Conservation (phyloP, 2,329 filamentous ascomycete genomes). For the Pseudodiploospora longispora region DNA sequence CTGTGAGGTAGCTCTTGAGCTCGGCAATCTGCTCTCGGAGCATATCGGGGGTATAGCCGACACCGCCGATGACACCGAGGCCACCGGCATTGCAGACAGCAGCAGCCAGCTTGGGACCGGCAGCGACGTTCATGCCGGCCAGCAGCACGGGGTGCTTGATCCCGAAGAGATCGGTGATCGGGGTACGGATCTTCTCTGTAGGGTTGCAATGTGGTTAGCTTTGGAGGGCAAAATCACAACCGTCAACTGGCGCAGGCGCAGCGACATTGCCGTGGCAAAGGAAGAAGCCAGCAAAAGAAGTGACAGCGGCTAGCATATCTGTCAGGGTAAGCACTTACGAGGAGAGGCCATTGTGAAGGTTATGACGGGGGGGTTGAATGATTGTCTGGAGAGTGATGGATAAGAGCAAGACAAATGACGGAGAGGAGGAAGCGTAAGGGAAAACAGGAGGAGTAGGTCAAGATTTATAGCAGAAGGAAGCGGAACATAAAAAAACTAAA, state of each 20-base stretch:
- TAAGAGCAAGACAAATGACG: constrained; percentile 11
- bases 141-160: constrained; percentile 96
- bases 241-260: too few species aligned
- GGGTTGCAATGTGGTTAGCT: constrained; percentile 2
- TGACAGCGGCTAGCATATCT: neutral
- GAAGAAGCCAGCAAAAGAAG: neutral
- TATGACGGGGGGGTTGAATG: neutral
- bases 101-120: constrained; percentile 89
- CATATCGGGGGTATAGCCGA: constrained; percentile 96
- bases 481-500: too few species aligned
- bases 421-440: constrained; percentile 1
- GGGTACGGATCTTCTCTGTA: constrained; percentile 63
- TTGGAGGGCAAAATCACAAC: neutral
- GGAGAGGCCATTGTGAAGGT: constrained; percentile 62
- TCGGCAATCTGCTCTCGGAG: constrained; percentile 89
- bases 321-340: constrained; percentile 47
- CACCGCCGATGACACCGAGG: constrained; percentile 90
- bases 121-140: constrained; percentile 98
- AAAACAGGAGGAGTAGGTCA: neutral
- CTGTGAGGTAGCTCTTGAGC: constrained; percentile 76
- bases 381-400: constrained; percentile 9
- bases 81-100: constrained; percentile 96
- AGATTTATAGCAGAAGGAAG: neutral
- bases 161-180: constrained; percentile 90
- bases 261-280: neutral